phyloP scores from a whole-genome alignment of 2,329 filamentous ascomycete species.

The Fusarium circinatum region DNA sequence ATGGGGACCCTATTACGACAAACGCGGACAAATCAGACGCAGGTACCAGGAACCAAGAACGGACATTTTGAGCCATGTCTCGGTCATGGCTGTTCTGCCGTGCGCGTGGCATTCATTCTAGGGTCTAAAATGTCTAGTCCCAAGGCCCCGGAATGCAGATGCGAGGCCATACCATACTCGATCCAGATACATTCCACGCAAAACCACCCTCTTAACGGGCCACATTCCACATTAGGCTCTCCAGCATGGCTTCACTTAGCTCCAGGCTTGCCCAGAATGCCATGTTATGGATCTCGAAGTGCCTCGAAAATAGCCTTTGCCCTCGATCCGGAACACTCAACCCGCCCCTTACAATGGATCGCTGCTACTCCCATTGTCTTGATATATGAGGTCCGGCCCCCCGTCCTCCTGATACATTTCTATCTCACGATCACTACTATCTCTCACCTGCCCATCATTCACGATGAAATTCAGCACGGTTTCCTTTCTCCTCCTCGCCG shows the following conservation, averaged over 20 bases:
- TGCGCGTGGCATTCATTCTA: slow-evolving; percentile 11
- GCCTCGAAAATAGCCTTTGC: slow-evolving; percentile 1
- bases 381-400: slow-evolving; percentile 26
- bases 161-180: slow-evolving; percentile 16
- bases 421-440: not conserved
- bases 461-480: slow-evolving; percentile 39
- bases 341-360: not conserved
- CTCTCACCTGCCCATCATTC: not conserved
- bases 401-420: not conserved
- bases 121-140: slow-evolving; percentile 12
- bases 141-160: slow-evolving; percentile 27
- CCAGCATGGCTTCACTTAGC: slow-evolving; percentile 25
- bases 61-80: slow-evolving; percentile 1
- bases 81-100: slow-evolving; percentile 11
- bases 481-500: slow-evolving; percentile 27
- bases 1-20: not conserved
- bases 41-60: slow-evolving; percentile 28
- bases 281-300: slow-evolving; percentile 23
- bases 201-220: slow-evolving; percentile 9
- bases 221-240: slow-evolving; percentile 35
- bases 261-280: slow-evolving; percentile 29
- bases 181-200: slow-evolving; percentile 32
- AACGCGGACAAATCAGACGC: slow-evolving; percentile 27
- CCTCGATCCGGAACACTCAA: slow-evolving; percentile 25
- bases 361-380: slow-evolving; percentile 15